Base-by-base conservation (phyloP, 192 early-diverging fungal species). In the Helicostylum pulchrum region DNA sequence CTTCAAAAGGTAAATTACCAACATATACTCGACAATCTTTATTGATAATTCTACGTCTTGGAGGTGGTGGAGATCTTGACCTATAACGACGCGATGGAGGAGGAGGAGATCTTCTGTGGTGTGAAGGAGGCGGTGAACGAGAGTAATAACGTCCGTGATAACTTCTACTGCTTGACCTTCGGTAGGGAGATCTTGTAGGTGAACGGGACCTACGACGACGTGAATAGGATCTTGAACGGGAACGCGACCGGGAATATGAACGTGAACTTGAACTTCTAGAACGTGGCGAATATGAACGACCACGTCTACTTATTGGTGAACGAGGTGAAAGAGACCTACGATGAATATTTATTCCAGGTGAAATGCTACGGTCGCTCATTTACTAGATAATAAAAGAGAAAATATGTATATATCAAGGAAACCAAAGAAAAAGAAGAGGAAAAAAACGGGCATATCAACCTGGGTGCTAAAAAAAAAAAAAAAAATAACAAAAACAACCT, bases 1-100 rank as follows among this genome's bases (percentile, higher is more conserved):
- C 83, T 62, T 92, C 88, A 65, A 87, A 92, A 4, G 88, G 72
- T 42, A 94, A 69, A 71, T 94, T 94, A 3, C 90, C 90, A 42
- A 93, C 91, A 72, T 92, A 94, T 1, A 94, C 88, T 42, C 90
- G 64, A 59, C 85, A 81, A 21, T 89, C 83, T 58, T 76, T 78
- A 48, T 75, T 15, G 20, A 47, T 32, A 21, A 48, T 34, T 23
- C 42, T 45, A 39, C 43, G 45, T 20, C 62, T 50, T 36, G 46
- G 48, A 32, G 71, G 54, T 44, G 65, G 53, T 48, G 60, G 52
- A 31, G 61, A 58, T 54, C 70, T 56, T 53, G 69, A 65, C 39
- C 53, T 60, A 30, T 71, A 65, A 36, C 66, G 66, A 26, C 56
- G 53, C 36, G 57, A 43, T 12, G 57, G 60, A 26, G 50, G 52